Conservation (phyloP, 495 filamentous ascomycete genomes). For the Annulohypoxylon bovei region DNA sequence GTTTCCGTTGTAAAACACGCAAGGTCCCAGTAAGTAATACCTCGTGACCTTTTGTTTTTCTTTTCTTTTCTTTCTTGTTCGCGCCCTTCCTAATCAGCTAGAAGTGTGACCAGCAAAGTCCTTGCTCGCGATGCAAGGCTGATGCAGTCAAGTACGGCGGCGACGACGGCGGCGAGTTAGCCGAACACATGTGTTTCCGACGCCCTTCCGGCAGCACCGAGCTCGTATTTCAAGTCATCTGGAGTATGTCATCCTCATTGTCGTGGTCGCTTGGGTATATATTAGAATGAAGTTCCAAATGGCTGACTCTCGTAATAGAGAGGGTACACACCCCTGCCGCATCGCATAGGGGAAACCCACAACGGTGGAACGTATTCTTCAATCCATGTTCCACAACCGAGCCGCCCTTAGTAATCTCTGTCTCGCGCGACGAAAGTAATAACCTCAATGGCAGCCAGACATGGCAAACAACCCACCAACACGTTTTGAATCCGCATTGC, state of each 20-base stretch:
- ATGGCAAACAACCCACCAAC: conserved; percentile 19
- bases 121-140: conserved; percentile 43
- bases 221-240: conserved; percentile 40
- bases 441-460: conserved; percentile 3
- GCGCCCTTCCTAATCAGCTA: conserved; percentile 28
- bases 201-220: conserved; percentile 35
- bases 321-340: conserved; percentile 1
- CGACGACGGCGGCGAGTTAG: conserved; percentile 42
- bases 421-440: conserved; percentile 21
- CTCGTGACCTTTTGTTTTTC: background rate
- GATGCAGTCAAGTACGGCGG: conserved; percentile 43
- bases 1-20: conserved; percentile 46
- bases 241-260: conserved; percentile 34
- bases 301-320: conserved; percentile 24
- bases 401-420: conserved; percentile 16
- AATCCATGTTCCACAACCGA: conserved; percentile 10
- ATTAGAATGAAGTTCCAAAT: background rate
- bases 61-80: background rate
- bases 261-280: background rate
- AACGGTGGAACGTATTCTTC: conserved; percentile 30
- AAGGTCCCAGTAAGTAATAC: conserved; percentile 45
- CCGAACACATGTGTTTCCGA: conserved; percentile 44
- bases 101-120: conserved; percentile 46
- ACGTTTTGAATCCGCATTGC: conserved; percentile 23
- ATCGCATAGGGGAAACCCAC: conserved; percentile 21